A percentile compares a stretch with the other conserved stretches of the same genome.
Conservation (phyloP, 2,329 filamentous ascomycete species). For the Pseudogymnoascus sp. region DNA sequence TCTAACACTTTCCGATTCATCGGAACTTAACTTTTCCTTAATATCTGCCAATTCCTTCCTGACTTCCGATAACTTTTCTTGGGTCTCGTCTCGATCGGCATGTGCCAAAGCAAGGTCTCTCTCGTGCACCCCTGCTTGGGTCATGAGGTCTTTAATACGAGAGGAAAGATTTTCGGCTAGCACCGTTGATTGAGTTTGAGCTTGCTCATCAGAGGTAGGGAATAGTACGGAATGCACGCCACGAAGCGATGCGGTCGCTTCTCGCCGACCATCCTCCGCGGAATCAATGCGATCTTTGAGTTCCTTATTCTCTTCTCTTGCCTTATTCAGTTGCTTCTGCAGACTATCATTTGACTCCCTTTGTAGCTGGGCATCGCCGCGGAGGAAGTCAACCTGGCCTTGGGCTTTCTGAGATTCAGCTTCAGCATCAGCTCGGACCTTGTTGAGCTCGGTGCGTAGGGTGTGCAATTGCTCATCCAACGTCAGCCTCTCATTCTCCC, state of each 20-base stretch:
- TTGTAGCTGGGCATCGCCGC: constrained; percentile 53
- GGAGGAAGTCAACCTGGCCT: constrained; percentile 55
- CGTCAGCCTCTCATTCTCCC: constrained; percentile 70
- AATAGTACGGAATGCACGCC: constrained; percentile 53
- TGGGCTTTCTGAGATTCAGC: constrained; percentile 53
- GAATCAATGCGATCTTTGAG: constrained; percentile 44
- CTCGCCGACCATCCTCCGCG: constrained; percentile 45
- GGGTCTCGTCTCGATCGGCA: constrained; percentile 55
- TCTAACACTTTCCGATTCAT: constrained; percentile 45
- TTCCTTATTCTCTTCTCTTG: constrained; percentile 48
- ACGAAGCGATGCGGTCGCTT: constrained; percentile 47
- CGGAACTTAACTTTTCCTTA: constrained; percentile 44
- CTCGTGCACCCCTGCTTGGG: constrained; percentile 54
- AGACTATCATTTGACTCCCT: constrained; percentile 53
- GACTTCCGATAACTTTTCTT: constrained; percentile 47
- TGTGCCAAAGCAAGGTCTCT: constrained; percentile 52
- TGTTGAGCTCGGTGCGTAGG: constrained; percentile 65
- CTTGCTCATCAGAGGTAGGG: constrained; percentile 44
- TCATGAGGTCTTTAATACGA: constrained; percentile 50
- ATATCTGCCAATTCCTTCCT: constrained; percentile 50
- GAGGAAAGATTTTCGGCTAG: constrained; percentile 54
- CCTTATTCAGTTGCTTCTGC: constrained; percentile 48
- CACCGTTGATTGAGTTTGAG: constrained; percentile 49
- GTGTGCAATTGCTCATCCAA: constrained; percentile 61
- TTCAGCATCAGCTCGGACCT: constrained; percentile 48